A percentile compares a stretch with the other conserved stretches of the same genome.
Conservation (phyloP, 441 rosid genomes). For the Arabidopsis hybrid region DNA sequence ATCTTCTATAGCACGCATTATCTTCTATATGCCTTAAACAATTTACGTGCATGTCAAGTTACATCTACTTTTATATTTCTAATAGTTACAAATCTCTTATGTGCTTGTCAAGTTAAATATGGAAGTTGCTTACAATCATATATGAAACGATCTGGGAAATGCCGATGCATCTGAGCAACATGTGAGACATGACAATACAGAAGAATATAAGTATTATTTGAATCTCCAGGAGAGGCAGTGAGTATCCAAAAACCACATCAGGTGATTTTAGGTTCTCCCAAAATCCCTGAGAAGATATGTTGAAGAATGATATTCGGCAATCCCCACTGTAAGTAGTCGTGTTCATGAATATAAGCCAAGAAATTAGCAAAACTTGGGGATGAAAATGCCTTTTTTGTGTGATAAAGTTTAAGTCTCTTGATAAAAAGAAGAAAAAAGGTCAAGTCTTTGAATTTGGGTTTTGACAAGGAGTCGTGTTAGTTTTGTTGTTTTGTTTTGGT, state of each 20-base stretch:
- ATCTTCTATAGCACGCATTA: not conserved
- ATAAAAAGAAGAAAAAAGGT: no score
- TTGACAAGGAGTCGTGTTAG: not conserved
- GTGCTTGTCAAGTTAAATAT: slow-evolving; percentile 1
- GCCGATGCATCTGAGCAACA: slow-evolving; percentile 33
- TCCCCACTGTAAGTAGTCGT: slow-evolving; percentile 8
- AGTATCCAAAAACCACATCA: slow-evolving; percentile 28
- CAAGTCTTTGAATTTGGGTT: not conserved
- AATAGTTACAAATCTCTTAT: no score
- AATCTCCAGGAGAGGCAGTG: slow-evolving; percentile 40
- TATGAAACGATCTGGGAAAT: slow-evolving; percentile 24
- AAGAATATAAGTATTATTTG: slow-evolving; percentile 34
- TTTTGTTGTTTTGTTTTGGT: not conserved
- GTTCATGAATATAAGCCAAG: slow-evolving; percentile 11
- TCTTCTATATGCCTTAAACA: not conserved
- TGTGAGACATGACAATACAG: slow-evolving; percentile 22
- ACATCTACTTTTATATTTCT: not conserved
- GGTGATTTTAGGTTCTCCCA: slow-evolving; percentile 31
- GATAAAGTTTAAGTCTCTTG: not conserved
- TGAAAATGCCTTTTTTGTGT: not conserved
- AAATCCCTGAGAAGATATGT: slow-evolving; percentile 29
- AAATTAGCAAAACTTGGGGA: not conserved
- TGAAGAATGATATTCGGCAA: slow-evolving; percentile 16
- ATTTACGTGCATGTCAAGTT: slow-evolving; percentile 17
- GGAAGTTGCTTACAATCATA: slow-evolving; percentile 28